These are phyloP conservation scores for Ophiostoma ips DNA, from an alignment of 2,329 filamentous ascomycete genomes.

Conservation along the genomic window DNA sequence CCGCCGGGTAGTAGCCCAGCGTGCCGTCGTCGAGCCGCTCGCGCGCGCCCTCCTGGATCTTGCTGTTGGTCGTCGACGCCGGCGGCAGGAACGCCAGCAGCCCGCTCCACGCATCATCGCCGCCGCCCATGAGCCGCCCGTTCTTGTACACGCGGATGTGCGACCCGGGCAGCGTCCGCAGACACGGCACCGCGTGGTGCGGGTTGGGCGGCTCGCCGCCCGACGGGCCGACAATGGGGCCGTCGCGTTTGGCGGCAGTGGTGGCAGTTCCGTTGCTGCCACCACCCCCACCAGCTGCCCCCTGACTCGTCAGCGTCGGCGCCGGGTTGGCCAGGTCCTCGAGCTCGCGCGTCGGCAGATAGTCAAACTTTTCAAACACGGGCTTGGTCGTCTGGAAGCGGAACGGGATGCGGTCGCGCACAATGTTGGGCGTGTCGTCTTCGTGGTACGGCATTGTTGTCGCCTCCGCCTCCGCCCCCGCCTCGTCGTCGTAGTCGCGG, in stretches of 20 bases:
- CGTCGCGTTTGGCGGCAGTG: conserved; percentile 8
- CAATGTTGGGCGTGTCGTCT: conserved; percentile 59
- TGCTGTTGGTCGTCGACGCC: conserved; percentile 62
- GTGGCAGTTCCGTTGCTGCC: conserved; percentile 4
- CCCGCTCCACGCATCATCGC: conserved; percentile 53
- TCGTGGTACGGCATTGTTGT: background rate
- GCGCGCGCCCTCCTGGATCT: conserved; percentile 58
- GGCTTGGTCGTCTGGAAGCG: conserved; percentile 75
- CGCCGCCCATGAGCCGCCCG: conserved; percentile 66
- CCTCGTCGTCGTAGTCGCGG: conserved; percentile 26
- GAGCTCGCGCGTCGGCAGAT: conserved; percentile 74
- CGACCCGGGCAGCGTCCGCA: conserved; percentile 76
- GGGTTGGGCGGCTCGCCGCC: conserved; percentile 45
- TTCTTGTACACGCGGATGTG: conserved; percentile 90
- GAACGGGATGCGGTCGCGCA: conserved; percentile 89
- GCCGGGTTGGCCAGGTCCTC: conserved; percentile 69
- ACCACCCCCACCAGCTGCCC: conserved; percentile 11
- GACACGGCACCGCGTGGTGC: conserved; percentile 57
- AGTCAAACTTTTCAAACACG: conserved; percentile 88
- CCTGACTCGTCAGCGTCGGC: conserved; percentile 26
- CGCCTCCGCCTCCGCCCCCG: background rate
- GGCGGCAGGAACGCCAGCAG: conserved; percentile 85
- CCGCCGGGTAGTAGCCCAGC: conserved; percentile 87
- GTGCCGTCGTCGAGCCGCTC: conserved; percentile 88
- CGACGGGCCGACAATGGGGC: conserved; percentile 19